Conservation (phyloP, 257 asterid genomes). For the Linderniella brevidens region DNA sequence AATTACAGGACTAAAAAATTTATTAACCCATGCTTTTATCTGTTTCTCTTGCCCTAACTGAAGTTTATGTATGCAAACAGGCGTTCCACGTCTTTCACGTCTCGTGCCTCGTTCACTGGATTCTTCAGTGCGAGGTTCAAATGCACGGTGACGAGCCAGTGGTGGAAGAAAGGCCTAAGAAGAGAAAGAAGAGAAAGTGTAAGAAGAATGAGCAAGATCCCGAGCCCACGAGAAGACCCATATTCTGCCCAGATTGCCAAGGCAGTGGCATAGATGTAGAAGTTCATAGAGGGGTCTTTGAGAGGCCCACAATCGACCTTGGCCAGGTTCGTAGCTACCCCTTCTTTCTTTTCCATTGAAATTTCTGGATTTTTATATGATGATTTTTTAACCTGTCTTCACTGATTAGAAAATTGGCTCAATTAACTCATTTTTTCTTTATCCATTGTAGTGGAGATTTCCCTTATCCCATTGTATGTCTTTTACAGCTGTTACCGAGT, state of each 20-base stretch:
- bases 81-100: slow-evolving; percentile 78
- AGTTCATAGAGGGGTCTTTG: slow-evolving; percentile 40
- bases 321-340: slow-evolving; percentile 37
- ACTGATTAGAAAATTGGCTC: no score
- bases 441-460: background rate
- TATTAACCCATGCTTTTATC: slow-evolving; percentile 1
- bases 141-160: slow-evolving; percentile 20
- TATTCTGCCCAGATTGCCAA: slow-evolving; percentile 82
- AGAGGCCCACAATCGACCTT: slow-evolving; percentile 63
- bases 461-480: background rate
- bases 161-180: slow-evolving; percentile 26
- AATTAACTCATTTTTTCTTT: no score
- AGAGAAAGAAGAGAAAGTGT: slow-evolving; percentile 34
- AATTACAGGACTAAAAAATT: no score
- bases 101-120: slow-evolving; percentile 87
- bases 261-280: slow-evolving; percentile 45
- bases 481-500: slow-evolving; percentile 1
- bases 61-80: slow-evolving; percentile 20
- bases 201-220: slow-evolving; percentile 21
- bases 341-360: no score
- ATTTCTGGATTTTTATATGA: no score
- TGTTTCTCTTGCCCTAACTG: background rate
- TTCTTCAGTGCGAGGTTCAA: slow-evolving; percentile 69
- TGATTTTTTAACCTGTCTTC: background rate
- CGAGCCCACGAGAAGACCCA: slow-evolving; percentile 24